Base-by-base conservation (phyloP, 208 protist species). In the Trypanosomatidae sp. region DNA sequence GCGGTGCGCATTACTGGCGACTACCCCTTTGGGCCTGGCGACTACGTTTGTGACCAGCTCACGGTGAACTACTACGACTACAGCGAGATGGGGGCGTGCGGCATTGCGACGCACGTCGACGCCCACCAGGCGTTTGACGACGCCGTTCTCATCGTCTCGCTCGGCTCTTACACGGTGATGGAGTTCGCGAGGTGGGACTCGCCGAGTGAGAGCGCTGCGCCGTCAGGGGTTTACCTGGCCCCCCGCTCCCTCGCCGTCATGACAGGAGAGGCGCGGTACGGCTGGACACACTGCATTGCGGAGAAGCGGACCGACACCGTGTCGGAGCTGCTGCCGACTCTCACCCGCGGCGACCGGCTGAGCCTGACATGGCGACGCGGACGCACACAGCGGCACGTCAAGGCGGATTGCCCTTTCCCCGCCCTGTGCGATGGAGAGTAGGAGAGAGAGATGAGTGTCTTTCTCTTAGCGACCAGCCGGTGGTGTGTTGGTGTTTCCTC, bases 11-110 rank as follows among this genome's bases (percentile, higher is more conserved):
- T 93, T 8, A 17, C 46, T 1, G 77, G 78, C 41, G 78, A 74
- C 39, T 86, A 77, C 46, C 84, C 84, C 19, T 71, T 78, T 8
- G 8, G n/a, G 22, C 39, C 46, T 3, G 76, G 73, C 30, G 46
- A 65, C 58, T 66, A 69, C 58, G 62, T 60, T 25, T 92, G 80
- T 71, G 91, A 95, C 55, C 91, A 95, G 72, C 82, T 95, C 9
- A 95, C 91, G 0, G 83, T 92, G 58, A 95, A 95, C 74, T 89
- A 88, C 82, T 95, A 95, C 76, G 83, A 93, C 69, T 93, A 88
- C 75, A 70, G 62, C 13, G 79, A 73, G n/a, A 50, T 74, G 19
- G 71, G 76, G 0, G 71, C 80, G 52, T 82, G 83, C 30, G 88
- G 88, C 8, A 95, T 95, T 59, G 88, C 91, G 0, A 74, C 84